Conservation (phyloP, 208 protist genomes). For the Balamuthia mandrillaris region DNA sequence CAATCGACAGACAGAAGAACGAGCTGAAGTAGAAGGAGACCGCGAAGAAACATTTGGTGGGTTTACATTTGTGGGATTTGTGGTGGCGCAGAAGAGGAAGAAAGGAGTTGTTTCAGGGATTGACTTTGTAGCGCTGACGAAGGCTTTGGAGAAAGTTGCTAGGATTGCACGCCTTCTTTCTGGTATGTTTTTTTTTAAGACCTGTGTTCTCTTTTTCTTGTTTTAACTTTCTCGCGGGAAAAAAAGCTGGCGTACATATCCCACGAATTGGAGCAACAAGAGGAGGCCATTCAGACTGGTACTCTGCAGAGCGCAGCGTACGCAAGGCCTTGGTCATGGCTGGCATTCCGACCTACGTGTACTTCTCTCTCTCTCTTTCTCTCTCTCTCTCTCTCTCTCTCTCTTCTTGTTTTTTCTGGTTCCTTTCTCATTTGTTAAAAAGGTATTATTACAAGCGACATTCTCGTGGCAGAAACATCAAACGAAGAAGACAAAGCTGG, state of each 20-base stretch:
- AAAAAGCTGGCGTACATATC: not conserved
- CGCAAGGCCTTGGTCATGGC: not conserved
- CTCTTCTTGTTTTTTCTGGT: no score
- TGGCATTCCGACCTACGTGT: constrained; percentile 7
- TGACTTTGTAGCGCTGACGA: not conserved
- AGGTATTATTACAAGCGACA: no score
- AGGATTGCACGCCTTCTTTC: not conserved
- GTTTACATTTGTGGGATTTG: not conserved
- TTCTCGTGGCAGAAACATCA: no score
- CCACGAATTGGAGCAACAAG: not conserved
- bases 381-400: not conserved
- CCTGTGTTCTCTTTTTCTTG: not conserved
- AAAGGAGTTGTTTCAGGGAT: not conserved
- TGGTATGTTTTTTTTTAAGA: no score
- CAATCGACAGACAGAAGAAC: not conserved
- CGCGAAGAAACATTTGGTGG: not conserved
- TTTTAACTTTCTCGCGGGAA: not conserved
- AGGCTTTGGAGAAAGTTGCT: not conserved
- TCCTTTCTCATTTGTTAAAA: no score
- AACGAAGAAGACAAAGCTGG: no score
- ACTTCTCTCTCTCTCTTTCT: not conserved
- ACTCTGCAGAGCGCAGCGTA: not conserved
- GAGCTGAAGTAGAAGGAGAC: not conserved
- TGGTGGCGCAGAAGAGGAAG: constrained; percentile 1
- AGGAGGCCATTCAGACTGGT: constrained; percentile 2